phyloP scores from a whole-genome alignment of 176 grass and related monocot species.

The Phyllostachys edulis region DNA sequence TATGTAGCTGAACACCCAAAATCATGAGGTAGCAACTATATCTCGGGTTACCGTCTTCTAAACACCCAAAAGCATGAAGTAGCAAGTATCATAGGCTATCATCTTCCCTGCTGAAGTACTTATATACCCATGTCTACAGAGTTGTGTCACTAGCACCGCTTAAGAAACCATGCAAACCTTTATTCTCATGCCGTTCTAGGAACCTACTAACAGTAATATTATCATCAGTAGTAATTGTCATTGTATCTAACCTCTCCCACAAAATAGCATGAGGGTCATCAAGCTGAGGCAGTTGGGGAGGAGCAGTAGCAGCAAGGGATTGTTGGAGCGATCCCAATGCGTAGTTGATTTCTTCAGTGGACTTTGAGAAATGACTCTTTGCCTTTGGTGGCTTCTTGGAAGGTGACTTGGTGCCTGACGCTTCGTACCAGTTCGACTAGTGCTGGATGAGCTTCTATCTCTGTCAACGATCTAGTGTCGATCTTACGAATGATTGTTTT shows the following conservation, averaged over 20 bases:
- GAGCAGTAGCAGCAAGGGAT: not conserved
- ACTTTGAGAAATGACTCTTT: not conserved
- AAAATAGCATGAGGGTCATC: not conserved
- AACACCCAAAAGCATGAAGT: not conserved
- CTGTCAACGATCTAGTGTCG: too few relatives aligned
- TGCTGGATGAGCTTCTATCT: too few relatives aligned
- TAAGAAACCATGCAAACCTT: not conserved
- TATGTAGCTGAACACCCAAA: too few relatives aligned
- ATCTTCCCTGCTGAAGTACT: not conserved
- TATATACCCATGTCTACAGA: not conserved
- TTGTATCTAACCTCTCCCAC: not conserved
- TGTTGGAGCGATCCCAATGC: not conserved
- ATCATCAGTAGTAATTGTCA: not conserved
- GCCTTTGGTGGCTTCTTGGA: not conserved
- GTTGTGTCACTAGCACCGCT: not conserved
- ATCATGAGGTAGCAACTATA: too few relatives aligned
- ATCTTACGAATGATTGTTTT: too few relatives aligned
- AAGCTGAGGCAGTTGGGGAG: not conserved
- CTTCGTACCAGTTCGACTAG: not conserved
- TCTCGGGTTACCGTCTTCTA: not conserved
- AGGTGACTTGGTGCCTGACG: not conserved
- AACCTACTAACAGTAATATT: not conserved
- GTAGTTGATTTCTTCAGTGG: not conserved
- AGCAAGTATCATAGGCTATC: not conserved
- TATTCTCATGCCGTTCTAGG: not conserved